A percentile compares a stretch with the other conserved stretches of the same genome.
These are phyloP conservation scores for Nothophytophthora sp. DNA, from an alignment of 352 stramenopile genomes.

Conservation along the genomic window DNA sequence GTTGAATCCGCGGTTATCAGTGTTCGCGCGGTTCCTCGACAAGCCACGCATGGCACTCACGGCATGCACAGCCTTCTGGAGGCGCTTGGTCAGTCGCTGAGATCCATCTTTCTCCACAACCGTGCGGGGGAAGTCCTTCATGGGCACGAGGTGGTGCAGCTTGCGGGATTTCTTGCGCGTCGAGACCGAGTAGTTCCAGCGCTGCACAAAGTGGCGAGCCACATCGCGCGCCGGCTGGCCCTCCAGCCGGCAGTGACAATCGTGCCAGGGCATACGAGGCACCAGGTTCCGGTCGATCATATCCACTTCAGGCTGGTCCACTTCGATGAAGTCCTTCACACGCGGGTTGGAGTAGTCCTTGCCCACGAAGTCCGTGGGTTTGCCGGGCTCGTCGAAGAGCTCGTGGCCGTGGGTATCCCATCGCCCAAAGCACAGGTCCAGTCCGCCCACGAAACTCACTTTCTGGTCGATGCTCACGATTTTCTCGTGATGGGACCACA, in stretches of 20 bases:
- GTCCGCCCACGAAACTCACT: conserved; percentile 87
- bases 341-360: conserved; percentile 89
- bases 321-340: conserved; percentile 84
- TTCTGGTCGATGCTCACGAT: conserved; percentile 90
- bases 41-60: conserved; percentile 50
- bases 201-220: conserved; percentile 85
- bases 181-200: conserved; percentile 88
- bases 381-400: conserved; percentile 63
- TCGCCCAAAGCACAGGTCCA: conserved; percentile 90
- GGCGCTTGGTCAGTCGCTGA: conserved; percentile 41
- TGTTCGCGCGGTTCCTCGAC: conserved; percentile 20
- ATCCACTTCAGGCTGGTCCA: conserved; percentile 72
- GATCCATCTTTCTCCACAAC: conserved; percentile 40
- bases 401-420: conserved; percentile 76
- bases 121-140: conserved; percentile 59
- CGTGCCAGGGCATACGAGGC: conserved; percentile 88
- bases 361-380: conserved; percentile 63
- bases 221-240: conserved; percentile 82
- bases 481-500: conserved; percentile 94
- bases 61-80: conserved; percentile 70
- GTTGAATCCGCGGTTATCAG: conserved; percentile 45
- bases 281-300: conserved; percentile 71
- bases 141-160: conserved; percentile 73
- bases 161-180: conserved; percentile 79
- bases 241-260: conserved; percentile 80